Base-by-base conservation (phyloP, 176 grass and related monocot species). In the Raddia guianensis region DNA sequence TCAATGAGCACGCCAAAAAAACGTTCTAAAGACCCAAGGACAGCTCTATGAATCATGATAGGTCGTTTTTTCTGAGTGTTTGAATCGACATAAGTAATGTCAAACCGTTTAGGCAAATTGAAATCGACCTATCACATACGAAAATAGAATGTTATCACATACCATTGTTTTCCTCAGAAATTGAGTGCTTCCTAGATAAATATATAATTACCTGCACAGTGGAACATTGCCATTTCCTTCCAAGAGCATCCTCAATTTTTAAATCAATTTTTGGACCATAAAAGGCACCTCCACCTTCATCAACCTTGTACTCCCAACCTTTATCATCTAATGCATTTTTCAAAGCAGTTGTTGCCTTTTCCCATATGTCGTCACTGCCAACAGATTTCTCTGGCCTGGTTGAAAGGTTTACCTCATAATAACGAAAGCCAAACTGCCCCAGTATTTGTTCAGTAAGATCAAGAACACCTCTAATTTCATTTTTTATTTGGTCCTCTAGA, bases 181-280 rank as follows among this genome's bases (percentile, higher is more conserved):
- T 42, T 14, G 8, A 9, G 12, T 34, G 34, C 27, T 79, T 49
- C 9, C 2, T 3, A 50, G 6, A 73, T 77, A 66, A 59, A 73
- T 42, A 80, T 73, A 87, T 60, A n/a, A 80, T 68, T 84, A 83
- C 96, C 90, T 95, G 92, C 43, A 99, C 88, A 37, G 96, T 99
- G 9, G 92, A 99, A 70, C 92, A 99, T 58, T 99, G 92, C 96
- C 96, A 99, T 86, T 95, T 99, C 79, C 96, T 88, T 84, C 88
- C 92, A 86, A 99, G 96, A 70, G 96, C 90, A 67, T 95, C 96
- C 72, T 99, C 90, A 62, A 99, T 99, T 87, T 95, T 99, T 20
- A 99, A 53, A 91, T 99, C 96, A 69, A 99, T 99, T 88, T 99
- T 99, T 50, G 92, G 92, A 70, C 96, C 96, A 82, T 95, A 95